Base-by-base conservation (phyloP, 2,329 filamentous ascomycete genomes). In the Arthrobotrys sinensis region DNA sequence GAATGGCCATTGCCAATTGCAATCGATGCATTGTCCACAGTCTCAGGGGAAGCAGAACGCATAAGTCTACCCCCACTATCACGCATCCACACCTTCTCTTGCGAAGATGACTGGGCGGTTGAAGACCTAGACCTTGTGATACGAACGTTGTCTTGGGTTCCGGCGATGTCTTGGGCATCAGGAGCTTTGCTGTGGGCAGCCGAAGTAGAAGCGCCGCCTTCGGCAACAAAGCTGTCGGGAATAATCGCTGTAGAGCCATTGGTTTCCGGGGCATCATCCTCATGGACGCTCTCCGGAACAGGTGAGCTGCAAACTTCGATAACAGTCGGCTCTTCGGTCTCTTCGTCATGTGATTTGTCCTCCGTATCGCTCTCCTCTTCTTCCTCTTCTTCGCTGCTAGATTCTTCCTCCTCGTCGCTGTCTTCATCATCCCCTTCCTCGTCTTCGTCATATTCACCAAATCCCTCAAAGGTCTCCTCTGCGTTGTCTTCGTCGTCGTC, bases 61-160 rank as follows among this genome's bases (percentile, higher is more conserved):
- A 66, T 77, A 57, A 77, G 72, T 53, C 72, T 70, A 28, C 72
- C 72, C 21, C 57, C 72, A 38, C 55, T 48, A 52, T 52, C 64
- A 28, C 72, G 72, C 36, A 65, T 40, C 72, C 72, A 77, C 28
- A 57, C 8, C 34, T 50, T 24, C 66, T 77, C 72, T 53, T 77
- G 65, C 16, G 66, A 77, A 50, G 48, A 60, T 38, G 28, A 63
- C 57, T 68, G 40, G 62, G 48, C 28, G 73, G 70, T 43, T 46
- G 50, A 67, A 53, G 60, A 40, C 46, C 53, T 16, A 19, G 40
- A 28, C 19, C 66, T 11, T 50, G 36, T 16, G 12, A 36, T n/a
- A 24, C 45, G 45, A 1, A n/a, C 19, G 2, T 48, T 48, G 19
- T n/a, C 28, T 66, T 32, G 16, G n/a, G 19, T 12, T 16, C 10